phyloP scores from a whole-genome alignment of 345 rosid species.

The Eucalyptus tenuipes region DNA sequence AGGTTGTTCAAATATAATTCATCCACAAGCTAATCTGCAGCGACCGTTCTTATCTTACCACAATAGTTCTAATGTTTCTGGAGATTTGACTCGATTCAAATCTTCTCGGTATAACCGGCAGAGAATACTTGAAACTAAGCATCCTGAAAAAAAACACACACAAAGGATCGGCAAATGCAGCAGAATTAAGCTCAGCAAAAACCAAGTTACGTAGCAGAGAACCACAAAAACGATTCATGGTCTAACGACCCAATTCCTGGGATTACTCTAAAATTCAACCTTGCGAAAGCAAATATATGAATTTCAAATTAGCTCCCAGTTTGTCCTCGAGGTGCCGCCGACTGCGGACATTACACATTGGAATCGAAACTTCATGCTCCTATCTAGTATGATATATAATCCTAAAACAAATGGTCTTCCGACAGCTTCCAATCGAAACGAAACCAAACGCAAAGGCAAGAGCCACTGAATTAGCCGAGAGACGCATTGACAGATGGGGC shows the following conservation, averaged over 20 bases:
- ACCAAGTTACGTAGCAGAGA: neutral
- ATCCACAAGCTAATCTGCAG: neutral
- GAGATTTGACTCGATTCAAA: constrained; percentile 16
- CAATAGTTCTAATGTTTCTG: constrained; percentile 13
- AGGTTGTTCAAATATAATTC: neutral
- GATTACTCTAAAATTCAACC: neutral
- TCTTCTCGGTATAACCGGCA: constrained; percentile 32
- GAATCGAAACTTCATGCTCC: neutral
- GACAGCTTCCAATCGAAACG: neutral
- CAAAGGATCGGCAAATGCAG: neutral
- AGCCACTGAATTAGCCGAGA: neutral
- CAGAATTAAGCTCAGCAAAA: neutral
- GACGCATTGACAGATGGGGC: neutral
- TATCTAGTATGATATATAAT: neutral
- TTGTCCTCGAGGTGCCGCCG: neutral
- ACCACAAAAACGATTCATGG: neutral
- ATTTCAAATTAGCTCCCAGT: neutral
- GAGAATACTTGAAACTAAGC: constrained; percentile 38
- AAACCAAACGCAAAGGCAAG: neutral
- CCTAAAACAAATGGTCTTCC: neutral
- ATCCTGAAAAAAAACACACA: constrained; percentile 23
- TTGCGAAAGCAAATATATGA: neutral
- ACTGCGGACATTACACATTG: neutral
- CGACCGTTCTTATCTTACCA: constrained; percentile 22
- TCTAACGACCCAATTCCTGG: neutral